Evolutionary conservation across 208 protist genomes (phyloP).

Genomic region (Endotrypanum monterogeii): DNA sequence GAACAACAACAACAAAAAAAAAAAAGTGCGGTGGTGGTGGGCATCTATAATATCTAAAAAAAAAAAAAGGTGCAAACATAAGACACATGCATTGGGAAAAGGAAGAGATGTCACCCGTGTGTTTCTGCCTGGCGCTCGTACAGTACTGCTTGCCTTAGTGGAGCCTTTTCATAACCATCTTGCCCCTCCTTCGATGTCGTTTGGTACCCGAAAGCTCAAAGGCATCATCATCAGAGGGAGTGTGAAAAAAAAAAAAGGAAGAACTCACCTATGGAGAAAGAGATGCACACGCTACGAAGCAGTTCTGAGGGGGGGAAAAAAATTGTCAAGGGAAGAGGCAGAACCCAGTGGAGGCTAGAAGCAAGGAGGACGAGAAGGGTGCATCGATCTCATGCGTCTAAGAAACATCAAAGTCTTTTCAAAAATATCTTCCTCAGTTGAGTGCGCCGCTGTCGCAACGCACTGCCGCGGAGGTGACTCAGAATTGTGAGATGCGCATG

Average conservation of each 20-base stretch:
- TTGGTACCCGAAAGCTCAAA: background rate
- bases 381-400: too few species aligned
- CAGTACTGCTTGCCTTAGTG: background rate
- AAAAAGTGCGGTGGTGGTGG: background rate
- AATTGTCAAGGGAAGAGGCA: background rate
- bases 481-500: too few species aligned
- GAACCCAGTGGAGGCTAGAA: too few species aligned
- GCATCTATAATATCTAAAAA: conserved; percentile 5
- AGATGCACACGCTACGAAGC: too few species aligned
- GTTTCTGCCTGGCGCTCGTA: background rate
- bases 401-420: too few species aligned
- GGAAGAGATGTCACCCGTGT: background rate
- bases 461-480: too few species aligned
- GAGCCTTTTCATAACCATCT: background rate
- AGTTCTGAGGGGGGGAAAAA: background rate
- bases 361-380: background rate
- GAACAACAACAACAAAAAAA: background rate
- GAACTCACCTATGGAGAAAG: background rate
- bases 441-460: too few species aligned
- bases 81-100: background rate
- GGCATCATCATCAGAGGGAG: background rate
- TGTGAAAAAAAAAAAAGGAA: background rate
- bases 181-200: too few species aligned
- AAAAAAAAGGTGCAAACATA: too few species aligned
- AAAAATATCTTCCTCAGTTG: too few species aligned